A percentile compares a stretch with the other conserved stretches of the same genome.
Evolutionary conservation across 805 yeast species (phyloP).

Genomic region (Candida rishiriensis): DNA sequence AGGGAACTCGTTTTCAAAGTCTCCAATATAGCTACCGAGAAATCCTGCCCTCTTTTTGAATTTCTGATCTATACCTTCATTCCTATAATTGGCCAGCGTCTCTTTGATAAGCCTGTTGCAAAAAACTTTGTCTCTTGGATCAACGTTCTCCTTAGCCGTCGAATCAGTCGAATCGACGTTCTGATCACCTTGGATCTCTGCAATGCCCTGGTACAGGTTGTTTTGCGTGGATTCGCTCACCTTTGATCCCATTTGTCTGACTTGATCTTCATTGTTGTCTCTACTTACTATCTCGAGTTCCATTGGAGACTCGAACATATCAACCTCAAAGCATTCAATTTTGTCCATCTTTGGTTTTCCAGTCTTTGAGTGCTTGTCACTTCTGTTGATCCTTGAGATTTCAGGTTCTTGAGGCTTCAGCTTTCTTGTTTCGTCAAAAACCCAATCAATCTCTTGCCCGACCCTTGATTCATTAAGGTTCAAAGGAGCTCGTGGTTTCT

Average conservation of each 20-base stretch:
- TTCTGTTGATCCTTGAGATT: no score
- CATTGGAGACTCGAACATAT: no score
- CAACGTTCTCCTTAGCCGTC: slow-evolving; percentile 13
- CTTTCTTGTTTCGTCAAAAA: slow-evolving; percentile 15
- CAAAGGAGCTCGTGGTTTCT: slow-evolving; percentile 37
- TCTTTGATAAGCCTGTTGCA: slow-evolving; percentile 13
- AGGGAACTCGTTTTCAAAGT: slow-evolving; percentile 13
- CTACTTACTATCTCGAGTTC: no score
- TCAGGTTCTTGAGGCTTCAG: background rate
- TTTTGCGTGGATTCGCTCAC: no score
- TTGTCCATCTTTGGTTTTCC: no score
- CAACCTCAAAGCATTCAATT: no score
- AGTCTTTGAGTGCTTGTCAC: no score
- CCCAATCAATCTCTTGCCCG: slow-evolving; percentile 27
- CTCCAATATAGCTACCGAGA: slow-evolving; percentile 11
- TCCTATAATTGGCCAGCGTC: slow-evolving; percentile 10
- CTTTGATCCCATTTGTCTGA: no score
- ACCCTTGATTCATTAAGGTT: slow-evolving; percentile 16
- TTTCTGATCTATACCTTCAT: slow-evolving; percentile 6
- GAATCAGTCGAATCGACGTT: background rate
- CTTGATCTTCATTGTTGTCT: no score
- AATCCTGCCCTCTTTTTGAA: slow-evolving; percentile 5
- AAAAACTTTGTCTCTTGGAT: slow-evolving; percentile 12
- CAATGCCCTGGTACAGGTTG: background rate
- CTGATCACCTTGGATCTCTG: background rate